Conservation (phyloP, 208 protist species). For the Angomonas ambiguus region DNA sequence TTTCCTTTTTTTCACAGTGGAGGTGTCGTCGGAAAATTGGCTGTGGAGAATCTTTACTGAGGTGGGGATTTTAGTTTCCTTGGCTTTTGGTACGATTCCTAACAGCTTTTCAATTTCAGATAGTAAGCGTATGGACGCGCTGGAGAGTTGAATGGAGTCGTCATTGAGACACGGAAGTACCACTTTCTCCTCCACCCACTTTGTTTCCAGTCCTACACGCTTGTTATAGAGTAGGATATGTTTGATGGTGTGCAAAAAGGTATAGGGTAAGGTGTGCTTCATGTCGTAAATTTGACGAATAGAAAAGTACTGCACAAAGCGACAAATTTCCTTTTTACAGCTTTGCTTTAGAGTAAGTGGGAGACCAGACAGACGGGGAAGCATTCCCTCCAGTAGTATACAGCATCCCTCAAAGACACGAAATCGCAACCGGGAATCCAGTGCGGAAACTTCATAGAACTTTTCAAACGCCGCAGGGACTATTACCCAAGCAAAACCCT, state of each 20-base stretch:
- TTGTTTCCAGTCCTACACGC: conserved; percentile 63
- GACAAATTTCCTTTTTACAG: conserved; percentile 33
- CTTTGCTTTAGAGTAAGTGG: conserved; percentile 45
- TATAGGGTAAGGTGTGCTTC: conserved; percentile 81
- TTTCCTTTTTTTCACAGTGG: conserved; percentile 42
- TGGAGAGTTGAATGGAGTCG: conserved; percentile 64
- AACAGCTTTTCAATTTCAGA: conserved; percentile 63
- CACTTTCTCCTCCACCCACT: conserved; percentile 44
- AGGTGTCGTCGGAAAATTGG: conserved; percentile 48
- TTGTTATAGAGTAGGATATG: conserved; percentile 85
- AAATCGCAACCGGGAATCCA: conserved; percentile 65
- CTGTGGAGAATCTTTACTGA: conserved; percentile 79
- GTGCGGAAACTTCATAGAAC: conserved; percentile 55
- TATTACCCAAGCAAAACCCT: conserved; percentile 82
- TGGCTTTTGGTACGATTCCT: conserved; percentile 48
- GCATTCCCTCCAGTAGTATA: conserved; percentile 65
- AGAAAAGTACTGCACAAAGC: conserved; percentile 60
- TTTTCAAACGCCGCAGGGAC: conserved; percentile 72
- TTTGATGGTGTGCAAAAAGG: conserved; percentile 76
- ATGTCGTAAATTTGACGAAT: conserved; percentile 65
- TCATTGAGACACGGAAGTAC: conserved; percentile 58
- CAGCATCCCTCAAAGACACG: conserved; percentile 73
- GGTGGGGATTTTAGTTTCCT: conserved; percentile 71
- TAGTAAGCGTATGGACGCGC: conserved; percentile 66
- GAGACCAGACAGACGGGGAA: conserved; percentile 71